Evolutionary conservation across 1,284 basidiomycete species (phyloP), one percentile per base, ranked within the genome.

Genomic region (Chondrostereum purpureum): DNA sequence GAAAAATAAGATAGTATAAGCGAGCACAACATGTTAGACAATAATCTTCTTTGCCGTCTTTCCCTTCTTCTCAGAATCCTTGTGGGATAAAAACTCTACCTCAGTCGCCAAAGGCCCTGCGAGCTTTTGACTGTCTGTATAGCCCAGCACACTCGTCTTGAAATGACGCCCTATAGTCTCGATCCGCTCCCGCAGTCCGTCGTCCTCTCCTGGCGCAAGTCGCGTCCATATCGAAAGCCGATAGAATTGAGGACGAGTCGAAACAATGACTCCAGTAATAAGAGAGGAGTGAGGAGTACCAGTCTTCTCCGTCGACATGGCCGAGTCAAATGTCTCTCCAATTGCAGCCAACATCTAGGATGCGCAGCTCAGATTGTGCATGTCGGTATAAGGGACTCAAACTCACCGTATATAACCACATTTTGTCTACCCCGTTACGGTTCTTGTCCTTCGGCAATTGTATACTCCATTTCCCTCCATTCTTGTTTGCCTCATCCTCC

Each of bases 401-500:
- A 66, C 78, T 51, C 60, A 94, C 92, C 34, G 95, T 98, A 71
- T 94, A 94, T 41, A 99, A 78, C 95, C 96, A 99, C 82, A 94
- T 91, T 62, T 84, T 88, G 67, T 99, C 95, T 45, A 99, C 88
- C 39, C 80, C 69, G 23, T 56, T 62, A 46, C 88, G 77, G 60
- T 88, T 92, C 75, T 97, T 98, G 56, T 98, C 95, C 61, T 90
- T 87, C 20, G 96, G 95, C 22, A 99, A 72, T 67, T 99, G 96
- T 53, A 99, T 92, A 59, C 87, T 89, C 95, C 95, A 99, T 71
- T 98, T 99, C 49, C 95, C 95, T 42, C 95, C 95, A 55, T 89
- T 79, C 64, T 93, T 92, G 70, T 99, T 99, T 35, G 92, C 90
- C 42, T 89, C 80, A 58, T 96, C 93, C 64, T 97, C 93, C 92